Base-by-base conservation (phyloP, 805 yeast genomes). In the Ogataea allantospora region DNA sequence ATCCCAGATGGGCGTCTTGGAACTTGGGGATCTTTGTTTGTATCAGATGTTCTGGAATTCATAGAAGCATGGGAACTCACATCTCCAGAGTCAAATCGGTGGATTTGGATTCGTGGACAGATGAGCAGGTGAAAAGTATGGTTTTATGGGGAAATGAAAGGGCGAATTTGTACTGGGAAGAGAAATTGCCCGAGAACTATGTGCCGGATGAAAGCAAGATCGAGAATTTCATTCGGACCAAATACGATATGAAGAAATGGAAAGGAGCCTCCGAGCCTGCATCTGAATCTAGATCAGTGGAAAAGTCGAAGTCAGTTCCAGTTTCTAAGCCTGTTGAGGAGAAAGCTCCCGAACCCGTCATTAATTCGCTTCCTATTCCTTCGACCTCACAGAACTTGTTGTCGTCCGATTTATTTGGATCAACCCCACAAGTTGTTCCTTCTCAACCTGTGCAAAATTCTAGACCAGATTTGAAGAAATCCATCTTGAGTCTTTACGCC, bases 1-100 rank as follows among this genome's bases (percentile, higher is more conserved):
- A 91, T 62, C 99, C 99, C 15, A 74, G 98, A 38, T 91, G 99
- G 99, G 96, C 98, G 8, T 82, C 95, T 13, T 91, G 97, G 96
- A 88, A 83, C 51, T 62, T 91, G 37, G 99, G 99, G 16, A 78
- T 93, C 40, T 89, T 93, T 55, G 75, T 91, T 27, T 91, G 99
- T 62, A 91, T 91, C 47, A 73, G 93, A 53, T 91, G 99, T 63
- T 89, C 97, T 1, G 99, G 99, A 2, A 84, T 91, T 46, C 99
- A 91, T 60, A 73, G 98, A 57, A 78, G 91, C 35, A 79, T 91
- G 82, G 98, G 99, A 1, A 89, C 97, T 0, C 99, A 91, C 63
- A 88, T 91, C 31, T 82, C 95, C 19, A 75, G 87, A 55, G 98
- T 93, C 34, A 87, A 93, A 57, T 83, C 95, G 5, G 95, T 91